Conservation (phyloP, 495 filamentous ascomycete genomes). For the Penicillium angulare region DNA sequence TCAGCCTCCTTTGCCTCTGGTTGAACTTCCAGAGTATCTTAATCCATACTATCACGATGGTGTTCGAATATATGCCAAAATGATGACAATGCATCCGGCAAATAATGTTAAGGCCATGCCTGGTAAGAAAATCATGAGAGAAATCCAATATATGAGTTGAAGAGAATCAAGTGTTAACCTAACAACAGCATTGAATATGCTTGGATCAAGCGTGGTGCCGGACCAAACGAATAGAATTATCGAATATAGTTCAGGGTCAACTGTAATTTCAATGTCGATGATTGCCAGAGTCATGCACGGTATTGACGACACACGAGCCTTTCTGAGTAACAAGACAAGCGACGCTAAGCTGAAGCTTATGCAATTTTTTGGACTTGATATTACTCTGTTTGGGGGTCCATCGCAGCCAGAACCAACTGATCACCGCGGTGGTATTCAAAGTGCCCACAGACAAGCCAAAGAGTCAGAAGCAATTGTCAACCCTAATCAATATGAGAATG, state of each 20-base stretch:
- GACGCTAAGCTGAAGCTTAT: constrained; percentile 52
- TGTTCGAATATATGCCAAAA: constrained; percentile 62
- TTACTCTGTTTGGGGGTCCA: constrained; percentile 56
- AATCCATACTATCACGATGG: constrained; percentile 58
- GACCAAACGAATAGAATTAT: constrained; percentile 50
- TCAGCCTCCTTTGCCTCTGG: constrained; percentile 55
- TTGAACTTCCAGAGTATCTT: constrained; percentile 55
- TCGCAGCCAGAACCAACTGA: constrained; percentile 58
- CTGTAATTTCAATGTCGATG: constrained; percentile 59
- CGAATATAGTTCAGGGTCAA: constrained; percentile 63
- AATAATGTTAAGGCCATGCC: constrained; percentile 65
- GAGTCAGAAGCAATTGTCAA: constrained; percentile 45
- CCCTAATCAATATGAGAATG: constrained; percentile 60
- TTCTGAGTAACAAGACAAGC: constrained; percentile 60
- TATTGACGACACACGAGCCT: constrained; percentile 53
- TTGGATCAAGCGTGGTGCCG: constrained; percentile 43
- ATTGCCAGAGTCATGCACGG: constrained; percentile 53
- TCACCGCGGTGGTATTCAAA: constrained; percentile 51
- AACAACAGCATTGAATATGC: constrained; percentile 53
- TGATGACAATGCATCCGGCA: constrained; percentile 61
- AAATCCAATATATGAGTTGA: background rate
- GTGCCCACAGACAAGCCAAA: constrained; percentile 37
- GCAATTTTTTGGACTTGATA: constrained; percentile 59
- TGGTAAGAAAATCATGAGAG: constrained; percentile 36
- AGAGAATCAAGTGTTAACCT: background rate